A percentile compares a stretch with the other conserved stretches of the same genome.
These are phyloP conservation scores for Protomyces macrosporus DNA, from an alignment of 1,139 yeast species.

Conservation along the genomic window DNA sequence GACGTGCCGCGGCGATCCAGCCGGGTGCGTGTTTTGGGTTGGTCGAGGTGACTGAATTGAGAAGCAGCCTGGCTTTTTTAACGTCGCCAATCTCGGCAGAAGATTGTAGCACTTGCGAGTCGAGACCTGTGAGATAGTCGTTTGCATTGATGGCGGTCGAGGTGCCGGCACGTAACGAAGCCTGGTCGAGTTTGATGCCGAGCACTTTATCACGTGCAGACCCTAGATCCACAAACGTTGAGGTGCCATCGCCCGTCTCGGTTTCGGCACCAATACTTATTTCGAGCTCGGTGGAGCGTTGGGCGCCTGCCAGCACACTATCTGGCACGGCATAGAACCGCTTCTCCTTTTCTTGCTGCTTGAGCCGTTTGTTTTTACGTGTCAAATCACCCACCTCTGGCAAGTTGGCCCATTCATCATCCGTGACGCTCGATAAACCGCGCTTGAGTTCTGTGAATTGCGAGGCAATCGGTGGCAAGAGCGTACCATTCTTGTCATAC, in stretches of 20 bases:
- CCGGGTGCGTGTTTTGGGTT: conserved; percentile 71
- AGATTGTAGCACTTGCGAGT: conserved; percentile 33
- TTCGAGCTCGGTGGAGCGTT: conserved; percentile 33
- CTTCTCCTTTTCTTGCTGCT: conserved; percentile 60
- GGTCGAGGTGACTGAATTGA: conserved; percentile 62
- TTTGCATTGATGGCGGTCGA: conserved; percentile 39
- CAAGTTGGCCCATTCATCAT: conserved; percentile 69
- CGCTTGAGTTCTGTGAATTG: conserved; percentile 61
- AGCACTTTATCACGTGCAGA: conserved; percentile 52
- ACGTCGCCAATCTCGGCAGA: conserved; percentile 48
- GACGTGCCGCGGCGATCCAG: conserved; percentile 82
- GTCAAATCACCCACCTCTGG: conserved; percentile 93
- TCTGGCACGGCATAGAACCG: conserved; percentile 78
- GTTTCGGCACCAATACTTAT: conserved; percentile 31
- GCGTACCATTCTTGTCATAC: conserved; percentile 37
- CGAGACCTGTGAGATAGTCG: conserved; percentile 43
- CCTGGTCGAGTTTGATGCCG: conserved; percentile 47
- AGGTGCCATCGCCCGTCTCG: conserved; percentile 34
- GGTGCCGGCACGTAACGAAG: conserved; percentile 31
- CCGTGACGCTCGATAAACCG: conserved; percentile 54
- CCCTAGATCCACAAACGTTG: conserved; percentile 49
- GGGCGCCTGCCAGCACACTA: conserved; percentile 44
- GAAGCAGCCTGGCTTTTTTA: conserved; percentile 54
- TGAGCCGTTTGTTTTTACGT: conserved; percentile 63
- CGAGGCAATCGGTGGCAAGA: conserved; percentile 34